Evolutionary conservation across 2,329 filamentous ascomycete species (phyloP), one percentile per base, ranked within the genome.

Genomic region (Fusarium tuaranense): DNA sequence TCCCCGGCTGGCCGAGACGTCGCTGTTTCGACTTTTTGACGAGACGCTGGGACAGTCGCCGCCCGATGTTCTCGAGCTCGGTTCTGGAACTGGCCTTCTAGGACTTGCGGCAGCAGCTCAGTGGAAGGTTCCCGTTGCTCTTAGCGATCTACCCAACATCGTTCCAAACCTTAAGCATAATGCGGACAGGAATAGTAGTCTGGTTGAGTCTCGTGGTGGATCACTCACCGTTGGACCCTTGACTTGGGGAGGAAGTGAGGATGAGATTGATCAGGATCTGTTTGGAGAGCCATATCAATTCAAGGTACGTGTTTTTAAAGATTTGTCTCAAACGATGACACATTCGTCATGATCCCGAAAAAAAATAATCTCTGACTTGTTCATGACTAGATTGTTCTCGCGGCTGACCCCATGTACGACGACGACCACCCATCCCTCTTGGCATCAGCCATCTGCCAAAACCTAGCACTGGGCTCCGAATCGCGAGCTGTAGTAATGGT

Each of bases 81-180:
- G 96, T 5, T 92, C 96, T 0, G 96, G 97, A 0, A 98, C 96
- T 0, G 96, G 96, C 0, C 88, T 99, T n/a, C 89, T 98, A 12
- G 97, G 97, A 0, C 86, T 98, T 51, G 93, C 95, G 2, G 94
- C 95, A 27, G 94, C 95, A 9, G 91, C 90, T 16, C 86, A 94
- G 27, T 93, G 93, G 86, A 85, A 86, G 51, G 88, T 88, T 1
- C 84, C 88, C 20, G 92, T 97, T 6, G 84, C 93, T 12, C 86
- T 98, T 63, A 98, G 94, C 39, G 97, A 98, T 80, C 85, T 98
- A 32, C 92, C 94, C 0, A 88, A 88, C n/a, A 98, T 98, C 77
- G 88, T 96, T 58, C 87, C 92, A 0, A 98, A 98, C 74, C 87
- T 98, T 6, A 83, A 87, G n/a, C 87, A 89, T 76, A 99, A 98